phyloP scores from a whole-genome alignment of 78 protist genomes.

The Ministeria vibrans region DNA sequence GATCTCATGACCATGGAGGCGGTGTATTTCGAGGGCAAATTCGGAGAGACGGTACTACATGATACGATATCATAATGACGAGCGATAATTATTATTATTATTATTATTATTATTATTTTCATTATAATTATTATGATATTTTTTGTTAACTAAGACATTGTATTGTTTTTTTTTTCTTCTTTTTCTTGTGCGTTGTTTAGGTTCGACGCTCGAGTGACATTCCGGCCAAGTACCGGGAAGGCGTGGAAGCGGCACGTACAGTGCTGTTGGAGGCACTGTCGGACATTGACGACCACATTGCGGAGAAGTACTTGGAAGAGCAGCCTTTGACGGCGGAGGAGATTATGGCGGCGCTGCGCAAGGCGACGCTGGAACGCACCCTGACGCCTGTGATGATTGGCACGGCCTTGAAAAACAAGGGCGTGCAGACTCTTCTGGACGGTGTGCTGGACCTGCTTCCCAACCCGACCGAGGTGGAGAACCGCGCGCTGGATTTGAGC shows the following conservation, averaged over 20 bases:
- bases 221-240: constrained; percentile 27
- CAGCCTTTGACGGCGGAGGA: neutral
- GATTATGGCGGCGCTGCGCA: constrained; percentile 49
- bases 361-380: constrained; percentile 39
- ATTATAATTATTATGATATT: neutral
- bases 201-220: constrained; percentile 2
- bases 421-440: constrained; percentile 89
- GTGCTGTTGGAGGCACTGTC: constrained; percentile 45
- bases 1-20: constrained; percentile 70
- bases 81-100: no score
- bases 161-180: neutral
- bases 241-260: constrained; percentile 7
- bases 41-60: constrained; percentile 20
- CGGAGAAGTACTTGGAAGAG: neutral
- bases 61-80: no score
- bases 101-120: neutral
- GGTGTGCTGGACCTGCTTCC: constrained; percentile 79
- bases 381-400: constrained; percentile 87
- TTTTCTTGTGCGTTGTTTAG: neutral
- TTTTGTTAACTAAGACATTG: neutral
- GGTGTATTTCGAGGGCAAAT: constrained; percentile 46
- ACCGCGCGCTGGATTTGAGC: constrained; percentile 13
- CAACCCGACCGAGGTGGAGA: constrained; percentile 60
- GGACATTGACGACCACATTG: constrained; percentile 53
- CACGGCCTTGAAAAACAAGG: constrained; percentile 87